Conservation (phyloP, 225 moss, liverwort and hornwort species). For the Polytrichum commune region DNA sequence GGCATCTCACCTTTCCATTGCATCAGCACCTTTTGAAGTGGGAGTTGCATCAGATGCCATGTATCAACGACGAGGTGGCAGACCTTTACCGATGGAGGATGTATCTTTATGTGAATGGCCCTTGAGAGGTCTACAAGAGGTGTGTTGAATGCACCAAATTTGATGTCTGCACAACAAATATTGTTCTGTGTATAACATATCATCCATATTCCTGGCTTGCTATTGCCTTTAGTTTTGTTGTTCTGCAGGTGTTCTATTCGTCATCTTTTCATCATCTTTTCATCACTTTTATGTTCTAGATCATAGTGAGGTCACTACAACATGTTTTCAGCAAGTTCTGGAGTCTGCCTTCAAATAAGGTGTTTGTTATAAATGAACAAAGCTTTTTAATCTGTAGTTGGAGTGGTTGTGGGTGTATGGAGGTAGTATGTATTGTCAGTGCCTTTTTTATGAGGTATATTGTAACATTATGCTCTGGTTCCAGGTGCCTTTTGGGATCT, state of each 20-base stretch:
- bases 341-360: too few relatives aligned
- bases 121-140: constrained; percentile 79
- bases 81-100: constrained; percentile 83
- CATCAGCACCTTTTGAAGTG: constrained; percentile 84
- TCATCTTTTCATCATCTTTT: too few relatives aligned
- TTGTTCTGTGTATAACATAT: too few relatives aligned
- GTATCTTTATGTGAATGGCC: constrained; percentile 89
- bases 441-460: neutral
- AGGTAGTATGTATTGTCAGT: neutral
- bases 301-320: too few relatives aligned
- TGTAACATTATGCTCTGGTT: neutral
- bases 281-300: too few relatives aligned
- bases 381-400: too few relatives aligned
- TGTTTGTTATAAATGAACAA: too few relatives aligned
- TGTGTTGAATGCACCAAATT: constrained; percentile 22
- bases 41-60: constrained; percentile 85
- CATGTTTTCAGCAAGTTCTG: too few relatives aligned
- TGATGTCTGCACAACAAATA: neutral
- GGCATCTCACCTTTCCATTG: constrained; percentile 60
- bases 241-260: too few relatives aligned
- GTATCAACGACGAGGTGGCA: constrained; percentile 77
- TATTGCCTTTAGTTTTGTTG: too few relatives aligned
- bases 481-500: constrained; percentile 68
- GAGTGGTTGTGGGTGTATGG: too few relatives aligned
- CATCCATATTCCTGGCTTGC: too few relatives aligned